Base-by-base conservation (phyloP, 2,329 filamentous ascomycete species). In the Hortaea werneckii region DNA sequence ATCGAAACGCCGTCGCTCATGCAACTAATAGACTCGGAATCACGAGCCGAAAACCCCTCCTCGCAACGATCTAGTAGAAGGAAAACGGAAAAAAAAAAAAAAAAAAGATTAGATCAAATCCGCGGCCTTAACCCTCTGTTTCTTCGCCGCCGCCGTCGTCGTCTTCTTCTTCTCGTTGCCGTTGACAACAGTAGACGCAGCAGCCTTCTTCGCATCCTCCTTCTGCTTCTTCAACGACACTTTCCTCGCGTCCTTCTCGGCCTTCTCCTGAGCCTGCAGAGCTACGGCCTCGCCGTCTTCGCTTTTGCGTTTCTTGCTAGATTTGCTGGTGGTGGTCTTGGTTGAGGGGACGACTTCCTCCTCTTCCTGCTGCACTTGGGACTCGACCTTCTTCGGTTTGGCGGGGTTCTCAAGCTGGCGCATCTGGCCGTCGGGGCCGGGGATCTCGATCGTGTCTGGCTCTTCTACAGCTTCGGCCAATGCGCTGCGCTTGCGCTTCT, bases 351-450 rank as follows among this genome's bases (percentile, higher is more conserved):
- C 54, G n/a, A 40, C 47, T 13, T 53, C 53, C 20, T 20, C 20
- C 4, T 20, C 20, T n/a, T n/a, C n/a, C n/a, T n/a, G n/a, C 20
- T 20, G 20, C 2, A 20, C 20, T 20, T 20, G 20, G 2, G 32
- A 9, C 27, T 50, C 50, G 34, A 44, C 50, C 45, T 56, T 55
- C 40, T 49, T 51, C 49, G 55, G 57, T 27, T 39, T 41, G 34
- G 41, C 29, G 6, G 57, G 57, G 44, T 53, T 56, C 49, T 59
- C 51, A 5, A 63, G 30, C 30, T 44, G 44, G 41, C 61, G 52
- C 58, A 63, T 64, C 50, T 61, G 60, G 9, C 60, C 60, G 40
- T 63, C 58, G 13, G 58, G 54, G 7, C 59, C 58, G 5, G 58
- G 58, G 20, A 61, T 52, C 43, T 63, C 58, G 27, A 60, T 57